phyloP scores from a whole-genome alignment of 305 asterid species.

The Solanum hybrid region DNA sequence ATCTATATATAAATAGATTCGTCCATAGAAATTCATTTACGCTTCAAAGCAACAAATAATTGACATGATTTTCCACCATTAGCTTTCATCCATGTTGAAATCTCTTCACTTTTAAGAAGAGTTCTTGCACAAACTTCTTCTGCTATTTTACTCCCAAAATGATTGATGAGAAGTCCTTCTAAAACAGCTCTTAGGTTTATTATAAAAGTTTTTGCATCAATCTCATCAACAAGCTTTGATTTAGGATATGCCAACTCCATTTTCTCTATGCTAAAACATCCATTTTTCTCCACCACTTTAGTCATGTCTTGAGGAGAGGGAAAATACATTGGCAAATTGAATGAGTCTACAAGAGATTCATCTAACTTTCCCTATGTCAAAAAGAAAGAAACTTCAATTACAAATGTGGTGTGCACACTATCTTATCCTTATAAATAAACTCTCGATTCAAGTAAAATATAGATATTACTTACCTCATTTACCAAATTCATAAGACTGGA shows the following conservation, averaged over 20 bases:
- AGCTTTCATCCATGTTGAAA: background rate
- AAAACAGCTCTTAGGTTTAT: background rate
- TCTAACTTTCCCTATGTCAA: background rate
- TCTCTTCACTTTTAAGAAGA: background rate
- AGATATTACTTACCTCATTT: background rate
- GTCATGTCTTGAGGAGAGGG: background rate
- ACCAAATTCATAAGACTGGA: too few relatives aligned
- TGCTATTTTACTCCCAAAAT: background rate
- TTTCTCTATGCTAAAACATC: background rate
- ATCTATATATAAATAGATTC: background rate
- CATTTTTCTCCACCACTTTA: background rate
- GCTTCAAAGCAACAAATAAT: background rate
- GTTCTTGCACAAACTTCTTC: background rate
- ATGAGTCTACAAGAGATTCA: background rate
- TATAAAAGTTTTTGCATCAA: background rate
- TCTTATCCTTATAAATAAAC: rapidly evolving
- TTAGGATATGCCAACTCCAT: background rate
- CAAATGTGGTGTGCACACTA: background rate
- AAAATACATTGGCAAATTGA: background rate
- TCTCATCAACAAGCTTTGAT: background rate
- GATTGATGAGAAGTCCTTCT: background rate
- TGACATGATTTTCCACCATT: background rate
- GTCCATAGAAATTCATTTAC: background rate
- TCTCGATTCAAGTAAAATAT: background rate
- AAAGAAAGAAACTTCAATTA: background rate